Evolutionary conservation across 805 yeast genomes (phyloP).

Genomic region (Sungouiella blattae): DNA sequence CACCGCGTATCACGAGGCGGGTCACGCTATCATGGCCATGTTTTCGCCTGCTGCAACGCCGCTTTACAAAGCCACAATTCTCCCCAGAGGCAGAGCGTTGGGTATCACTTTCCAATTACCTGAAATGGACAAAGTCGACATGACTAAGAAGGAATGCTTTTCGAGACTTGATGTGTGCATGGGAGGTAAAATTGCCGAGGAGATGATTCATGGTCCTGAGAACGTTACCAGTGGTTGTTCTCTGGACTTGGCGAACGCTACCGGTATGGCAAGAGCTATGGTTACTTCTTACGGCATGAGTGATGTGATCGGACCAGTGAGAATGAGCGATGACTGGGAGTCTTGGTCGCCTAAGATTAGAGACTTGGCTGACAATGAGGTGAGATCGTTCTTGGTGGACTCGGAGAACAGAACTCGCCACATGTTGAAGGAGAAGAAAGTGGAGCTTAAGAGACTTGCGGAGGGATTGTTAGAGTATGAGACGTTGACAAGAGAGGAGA

Average conservation of each 20-base stretch:
- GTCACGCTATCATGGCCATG: conserved; percentile 98
- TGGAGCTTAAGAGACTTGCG: conserved; percentile 83
- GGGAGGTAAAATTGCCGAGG: conserved; percentile 99
- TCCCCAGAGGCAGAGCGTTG: conserved; percentile 94
- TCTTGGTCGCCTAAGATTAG: conserved; percentile 89
- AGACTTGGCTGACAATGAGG: conserved; percentile 91
- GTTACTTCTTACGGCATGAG: conserved; percentile 97
- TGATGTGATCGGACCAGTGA: conserved; percentile 87
- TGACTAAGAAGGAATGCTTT: conserved; percentile 82
- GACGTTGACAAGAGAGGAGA: conserved; percentile 87
- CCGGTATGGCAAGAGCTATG: conserved; percentile 93
- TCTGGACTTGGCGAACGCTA: conserved; percentile 85
- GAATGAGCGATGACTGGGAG: conserved; percentile 86
- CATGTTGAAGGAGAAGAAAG: conserved; percentile 55
- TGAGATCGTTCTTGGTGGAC: conserved; percentile 65
- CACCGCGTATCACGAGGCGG: conserved; percentile 98
- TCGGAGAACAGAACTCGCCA: conserved; percentile 79
- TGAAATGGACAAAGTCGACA: conserved; percentile 96
- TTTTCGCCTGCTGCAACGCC: conserved; percentile 93
- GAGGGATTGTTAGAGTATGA: conserved; percentile 93
- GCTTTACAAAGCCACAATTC: conserved; percentile 90
- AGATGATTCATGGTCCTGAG: conserved; percentile 82
- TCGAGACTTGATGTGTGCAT: conserved; percentile 95
- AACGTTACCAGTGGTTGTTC: conserved; percentile 96
- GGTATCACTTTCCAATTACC: conserved; percentile 98